Base-by-base conservation (phyloP, 129 eudicot species). In the Lactuca saligna region DNA sequence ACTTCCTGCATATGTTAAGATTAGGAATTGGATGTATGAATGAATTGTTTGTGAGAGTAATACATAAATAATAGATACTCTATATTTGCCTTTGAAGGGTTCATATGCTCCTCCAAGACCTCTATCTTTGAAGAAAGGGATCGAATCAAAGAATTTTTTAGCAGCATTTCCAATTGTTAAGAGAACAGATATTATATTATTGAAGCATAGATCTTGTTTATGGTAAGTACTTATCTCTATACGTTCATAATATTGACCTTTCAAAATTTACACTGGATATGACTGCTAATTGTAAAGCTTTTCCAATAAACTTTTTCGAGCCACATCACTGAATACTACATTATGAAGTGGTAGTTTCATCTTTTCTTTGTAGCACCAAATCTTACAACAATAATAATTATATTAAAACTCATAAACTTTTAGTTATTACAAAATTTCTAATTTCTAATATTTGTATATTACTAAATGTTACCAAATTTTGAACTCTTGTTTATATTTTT, bases 71-170 rank as follows among this genome's bases (percentile, higher is more conserved):
- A 64, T 31, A 51, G 7, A 34, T 73, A 11, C 61, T 65, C 17
- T 76, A 29, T 66, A 53, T 72, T 39, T 76, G 60, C 56, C 6
- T 71, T 76, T 81, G 75, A 68, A 91, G 97, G 95, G 92, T 85
- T 82, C 89, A 73, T 85, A 73, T 85, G 84, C 83, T 55, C 82
- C 82, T 66, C 72, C 75, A 8, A 83, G 82, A 72, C 82, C 83
- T 69, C 71, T 83, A 81, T 71, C 75, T 35, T 72, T 83, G 84
- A 83, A 60, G 75, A 88, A 73, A 64, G 83, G 77, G 64, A 68
- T 76, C 48, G 80, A 76, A 70, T 66, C 83, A 17, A 80, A 70
- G 61, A 75, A 68, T 8, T 71, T 79, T 59, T 61, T 74, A 61
- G 71, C 58, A 42, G 32, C 72, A 38, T 72, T 70, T 71, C 83